Percentiles rank a stretch among this genome's conserved stretches.
Conservation (phyloP, 2,329 filamentous ascomycete genomes). For the Penicillium sp. region DNA sequence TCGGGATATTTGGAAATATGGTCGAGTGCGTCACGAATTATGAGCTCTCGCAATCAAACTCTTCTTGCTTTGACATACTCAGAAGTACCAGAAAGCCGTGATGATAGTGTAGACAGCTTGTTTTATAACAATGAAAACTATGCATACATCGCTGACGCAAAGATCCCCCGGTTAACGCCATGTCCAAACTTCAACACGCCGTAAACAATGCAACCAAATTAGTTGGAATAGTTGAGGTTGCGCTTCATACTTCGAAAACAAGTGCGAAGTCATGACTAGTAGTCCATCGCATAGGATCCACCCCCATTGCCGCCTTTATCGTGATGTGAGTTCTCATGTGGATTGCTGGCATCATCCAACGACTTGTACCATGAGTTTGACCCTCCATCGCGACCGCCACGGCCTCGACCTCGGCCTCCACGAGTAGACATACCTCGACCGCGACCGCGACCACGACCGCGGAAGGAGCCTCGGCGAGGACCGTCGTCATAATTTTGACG, state of each 20-base stretch:
- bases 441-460: background rate
- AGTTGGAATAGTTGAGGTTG: no score
- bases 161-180: no score
- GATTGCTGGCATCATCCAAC: slow-evolving; percentile 53
- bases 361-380: slow-evolving; percentile 55
- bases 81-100: no score
- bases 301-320: slow-evolving; percentile 26
- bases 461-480: background rate
- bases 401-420: background rate
- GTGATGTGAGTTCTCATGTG: slow-evolving; percentile 29
- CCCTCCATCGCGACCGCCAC: slow-evolving; percentile 36
- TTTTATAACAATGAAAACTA: no score
- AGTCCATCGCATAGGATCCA: slow-evolving; percentile 38
- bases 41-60: no score
- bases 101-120: no score
- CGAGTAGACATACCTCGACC: background rate
- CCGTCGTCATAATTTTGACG: background rate
- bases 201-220: background rate
- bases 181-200: background rate
- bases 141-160: no score
- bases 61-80: no score
- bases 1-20: no score
- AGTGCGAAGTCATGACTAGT: no score
- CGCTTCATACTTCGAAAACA: no score
- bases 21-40: no score